phyloP scores from a whole-genome alignment of 345 rosid species.

The Populus euphratica region DNA sequence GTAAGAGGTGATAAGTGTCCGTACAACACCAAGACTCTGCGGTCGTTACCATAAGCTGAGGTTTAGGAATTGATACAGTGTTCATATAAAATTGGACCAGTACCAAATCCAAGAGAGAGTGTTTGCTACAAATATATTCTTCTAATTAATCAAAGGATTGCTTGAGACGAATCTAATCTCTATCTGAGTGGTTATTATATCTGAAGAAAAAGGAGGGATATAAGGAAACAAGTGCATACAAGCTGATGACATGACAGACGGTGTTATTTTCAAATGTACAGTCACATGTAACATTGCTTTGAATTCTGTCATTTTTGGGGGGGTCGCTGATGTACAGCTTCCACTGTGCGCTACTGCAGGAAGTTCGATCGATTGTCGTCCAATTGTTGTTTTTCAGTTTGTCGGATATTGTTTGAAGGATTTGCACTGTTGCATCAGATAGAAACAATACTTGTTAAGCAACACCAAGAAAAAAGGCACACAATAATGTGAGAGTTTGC shows the following conservation, averaged over 20 bases:
- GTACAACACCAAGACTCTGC: neutral
- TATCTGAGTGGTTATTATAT: neutral
- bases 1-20: neutral
- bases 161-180: neutral
- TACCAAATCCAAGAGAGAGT: neutral
- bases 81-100: neutral
- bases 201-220: neutral
- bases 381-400: conserved; percentile 36
- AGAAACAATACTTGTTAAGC: neutral
- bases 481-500: neutral
- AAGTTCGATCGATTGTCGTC: conserved; percentile 28
- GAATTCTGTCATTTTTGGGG: neutral
- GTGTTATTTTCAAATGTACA: conserved; percentile 34
- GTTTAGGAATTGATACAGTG: neutral
- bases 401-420: conserved; percentile 39
- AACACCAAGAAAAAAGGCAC: neutral
- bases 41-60: neutral
- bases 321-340: neutral
- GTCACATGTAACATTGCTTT: conserved; percentile 46
- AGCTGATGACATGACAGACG: conserved; percentile 52
- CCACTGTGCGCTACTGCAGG: conserved; percentile 48
- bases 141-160: neutral
- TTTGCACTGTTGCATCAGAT: conserved; percentile 39
- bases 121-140: neutral
- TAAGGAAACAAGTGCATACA: conserved; percentile 40